Evolutionary conservation across 2,329 filamentous ascomycete genomes (phyloP), one percentile per base, ranked within the genome.

Genomic region (Diaporthe citri): DNA sequence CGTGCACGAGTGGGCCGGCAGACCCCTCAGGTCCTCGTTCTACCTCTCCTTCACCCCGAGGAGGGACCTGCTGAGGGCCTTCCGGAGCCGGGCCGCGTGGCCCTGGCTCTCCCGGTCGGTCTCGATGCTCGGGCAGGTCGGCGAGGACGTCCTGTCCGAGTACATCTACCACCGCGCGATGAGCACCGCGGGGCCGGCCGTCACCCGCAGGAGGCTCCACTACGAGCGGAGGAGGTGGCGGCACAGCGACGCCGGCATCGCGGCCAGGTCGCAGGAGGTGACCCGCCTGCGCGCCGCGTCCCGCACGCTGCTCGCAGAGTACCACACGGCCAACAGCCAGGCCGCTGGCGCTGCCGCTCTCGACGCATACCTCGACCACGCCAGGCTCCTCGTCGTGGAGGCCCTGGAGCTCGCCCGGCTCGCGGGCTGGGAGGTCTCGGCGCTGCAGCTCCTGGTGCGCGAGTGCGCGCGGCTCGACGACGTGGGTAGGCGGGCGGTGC

Each of bases 401-500:
- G 59, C 22, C 7, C 59, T 43, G 20, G 59, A 62, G 13, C 6
- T 43, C 15, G 36, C 39, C 12, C 59, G 59, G 3, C 7, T 10
- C 12, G 15, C 8, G 12, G 59, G 59, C 13, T 62, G 59, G 59
- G 59, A 62, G 39, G 15, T 43, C 36, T 62, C 59, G 36, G 25
- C 13, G n/a, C n/a, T 62, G 59, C 59, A 62, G 59, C 25, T 43
- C 8, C 7, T n/a, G 13, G 36, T 43, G 3, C 17, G 36, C 39
- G 59, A 62, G 59, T 43, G 36, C n/a, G 57, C n/a, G 57, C 57
- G 57, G 57, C 57, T 62, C 2, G 57, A 43, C 2, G 22, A 15
- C 15, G n/a, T 0, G 6, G 22, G 13, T 0, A 20, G 57, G 36
- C 0, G 3, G n/a, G n/a, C 7, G 12, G 34, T 62, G n/a, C 3